Conservation (phyloP, 305 asterid genomes). For the Rubia tinctorum region DNA sequence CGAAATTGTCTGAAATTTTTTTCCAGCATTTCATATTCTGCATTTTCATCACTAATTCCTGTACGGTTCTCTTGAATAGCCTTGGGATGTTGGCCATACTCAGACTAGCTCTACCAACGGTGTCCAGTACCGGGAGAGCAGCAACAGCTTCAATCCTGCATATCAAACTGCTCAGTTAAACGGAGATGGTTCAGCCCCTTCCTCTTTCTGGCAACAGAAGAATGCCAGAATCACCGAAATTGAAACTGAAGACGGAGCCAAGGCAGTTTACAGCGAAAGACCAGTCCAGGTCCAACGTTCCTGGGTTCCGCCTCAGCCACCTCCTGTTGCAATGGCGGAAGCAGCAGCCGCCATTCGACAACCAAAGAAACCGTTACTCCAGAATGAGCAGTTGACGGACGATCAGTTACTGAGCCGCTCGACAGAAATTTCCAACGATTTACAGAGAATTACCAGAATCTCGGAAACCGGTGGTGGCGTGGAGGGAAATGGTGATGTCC, state of each 20-base stretch:
- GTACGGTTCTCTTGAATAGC: conserved; percentile 46
- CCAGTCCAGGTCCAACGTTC: conserved; percentile 54
- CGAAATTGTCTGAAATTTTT: background rate
- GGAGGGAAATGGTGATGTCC: conserved; percentile 26
- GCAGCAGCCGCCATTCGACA: conserved; percentile 95
- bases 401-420: conserved; percentile 59
- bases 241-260: conserved; percentile 45
- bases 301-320: conserved; percentile 98
- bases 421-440: conserved; percentile 51
- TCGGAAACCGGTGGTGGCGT: conserved; percentile 82
- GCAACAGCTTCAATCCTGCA: conserved; percentile 28
- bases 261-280: conserved; percentile 31
- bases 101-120: conserved; percentile 42
- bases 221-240: conserved; percentile 63
- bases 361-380: conserved; percentile 58
- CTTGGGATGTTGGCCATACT: conserved; percentile 73
- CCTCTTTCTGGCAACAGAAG: conserved; percentile 68
- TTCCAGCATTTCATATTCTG: background rate
- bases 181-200: conserved; percentile 46
- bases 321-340: conserved; percentile 87
- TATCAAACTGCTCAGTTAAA: conserved; percentile 39
- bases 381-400: conserved; percentile 52
- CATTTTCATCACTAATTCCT: conserved; percentile 6
- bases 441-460: conserved; percentile 65
- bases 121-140: conserved; percentile 42